These are phyloP conservation scores for Vachellia pachyceras DNA, from an alignment of 306 rosid genomes.

Conservation along the genomic window DNA sequence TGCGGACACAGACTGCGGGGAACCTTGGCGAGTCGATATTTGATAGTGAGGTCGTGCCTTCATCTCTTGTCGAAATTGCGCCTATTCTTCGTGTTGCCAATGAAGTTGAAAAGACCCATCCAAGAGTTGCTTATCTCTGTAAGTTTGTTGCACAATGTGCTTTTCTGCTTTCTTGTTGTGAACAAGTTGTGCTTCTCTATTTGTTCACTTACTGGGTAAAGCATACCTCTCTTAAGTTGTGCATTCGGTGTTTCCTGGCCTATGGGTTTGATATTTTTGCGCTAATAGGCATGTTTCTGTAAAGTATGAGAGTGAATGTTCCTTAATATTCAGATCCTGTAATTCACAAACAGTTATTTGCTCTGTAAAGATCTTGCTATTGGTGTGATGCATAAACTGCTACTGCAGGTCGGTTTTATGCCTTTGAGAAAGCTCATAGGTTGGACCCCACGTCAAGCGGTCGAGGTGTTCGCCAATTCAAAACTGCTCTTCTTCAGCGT, in stretches of 20 bases:
- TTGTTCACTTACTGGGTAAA: neutral
- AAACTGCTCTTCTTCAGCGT: slow-evolving; percentile 95
- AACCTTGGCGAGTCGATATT: slow-evolving; percentile 85
- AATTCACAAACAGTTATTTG: neutral
- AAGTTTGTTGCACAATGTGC: slow-evolving; percentile 34
- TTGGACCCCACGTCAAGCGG: slow-evolving; percentile 98
- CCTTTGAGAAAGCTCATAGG: slow-evolving; percentile 97
- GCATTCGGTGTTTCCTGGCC: neutral
- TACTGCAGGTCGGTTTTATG: slow-evolving; percentile 89
- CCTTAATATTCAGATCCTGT: neutral
- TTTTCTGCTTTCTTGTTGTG: neutral
- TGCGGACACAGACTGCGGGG: slow-evolving; percentile 92
- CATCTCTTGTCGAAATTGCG: slow-evolving; percentile 87
- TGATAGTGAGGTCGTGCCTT: slow-evolving; percentile 96
- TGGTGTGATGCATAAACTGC: slow-evolving; percentile 4
- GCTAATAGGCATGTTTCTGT: neutral
- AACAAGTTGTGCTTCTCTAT: neutral
- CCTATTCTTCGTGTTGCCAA: slow-evolving; percentile 98
- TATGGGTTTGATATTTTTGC: neutral
- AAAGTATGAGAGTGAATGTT: neutral
- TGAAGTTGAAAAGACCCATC: slow-evolving; percentile 91
- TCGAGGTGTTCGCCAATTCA: slow-evolving; percentile 97
- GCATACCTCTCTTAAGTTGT: neutral
- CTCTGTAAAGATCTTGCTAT: neutral
- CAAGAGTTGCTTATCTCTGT: slow-evolving; percentile 98